Base-by-base conservation (phyloP, 2,329 filamentous ascomycete genomes). In the Blumeriella jaapii region DNA sequence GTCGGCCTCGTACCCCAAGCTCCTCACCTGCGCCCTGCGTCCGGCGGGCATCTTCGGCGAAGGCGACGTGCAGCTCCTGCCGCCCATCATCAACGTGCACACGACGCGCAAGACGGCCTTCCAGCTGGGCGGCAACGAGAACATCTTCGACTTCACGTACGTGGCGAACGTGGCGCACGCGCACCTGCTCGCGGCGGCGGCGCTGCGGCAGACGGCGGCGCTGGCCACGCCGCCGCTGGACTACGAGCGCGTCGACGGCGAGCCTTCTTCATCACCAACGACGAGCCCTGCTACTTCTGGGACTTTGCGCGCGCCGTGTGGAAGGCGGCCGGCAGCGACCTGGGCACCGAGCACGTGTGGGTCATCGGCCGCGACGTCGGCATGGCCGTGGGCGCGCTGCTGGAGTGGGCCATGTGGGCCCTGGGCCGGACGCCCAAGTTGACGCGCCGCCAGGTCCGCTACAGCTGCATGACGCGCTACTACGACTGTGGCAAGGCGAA, bases 241-340 rank as follows among this genome's bases (percentile, higher is more conserved):
- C 59, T 62, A 75, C 59, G 80, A 85, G 62, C 69, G 69, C 40
- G 75, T 87, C 31, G 82, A 87, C 55, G 91, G 89, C 40, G 78
- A 95, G 78, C 78, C 32, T 89, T 96, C 64, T 77, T 94, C 61
- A 74, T 96, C 53, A 91, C 85, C 39, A 96, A 96, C 58, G 83
- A 86, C 59, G 67, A 75, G 48, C 89, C 89, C 4, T 68, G 93
- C 13, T 89, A 89, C 57, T 93, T 94, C 60, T 93, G 91, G 76
- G 85, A 93, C 59, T 82, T 93, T 55, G 74, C 82, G 40, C 71
- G 83, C 25, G 74, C 77, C 24, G 69, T 94, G 29, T 96, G 84
- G 84, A 62, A 62, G 44, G 68, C 66, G 26, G 71, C 71, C 8
- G 74, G 74, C 22, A 64, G 59, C 38, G 55, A 61, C 6, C 59